Base-by-base conservation (phyloP, 768 basidiomycete genomes). In the Artomyces pyxidatus region DNA sequence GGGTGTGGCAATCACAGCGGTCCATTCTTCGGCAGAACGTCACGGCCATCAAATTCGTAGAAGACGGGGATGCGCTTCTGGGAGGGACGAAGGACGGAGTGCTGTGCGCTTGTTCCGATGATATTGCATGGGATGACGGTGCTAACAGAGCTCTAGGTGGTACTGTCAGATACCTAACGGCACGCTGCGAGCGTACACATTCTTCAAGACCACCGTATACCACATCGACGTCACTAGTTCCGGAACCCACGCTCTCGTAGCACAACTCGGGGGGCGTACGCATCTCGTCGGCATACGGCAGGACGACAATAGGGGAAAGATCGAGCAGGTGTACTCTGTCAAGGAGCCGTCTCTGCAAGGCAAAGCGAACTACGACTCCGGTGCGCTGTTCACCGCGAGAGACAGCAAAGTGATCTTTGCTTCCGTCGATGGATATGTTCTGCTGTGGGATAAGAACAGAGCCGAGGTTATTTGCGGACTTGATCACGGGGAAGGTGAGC, bases 61-160 rank as follows among this genome's bases (percentile, higher is more conserved):
- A 80, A 21, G 77, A 77, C 27, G 85, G 84, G 0, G 70, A 71
- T 30, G 80, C 77, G 42, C 65, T 86, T 39, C 65, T 86, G 21
- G 83, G 85, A 1, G 85, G 83, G 2, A 85, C 85, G 25, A 73
- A 71, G 46, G 83, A 86, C 56, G 84, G 84, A 10, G 78, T 80
- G 17, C 56, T 86, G 83, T 85, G 62, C 49, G 80, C 56, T 9
- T 25, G 29, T n/a, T 25, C 27, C 19, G 32, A 11, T 21, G 25
- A 17, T 3, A 11, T 23, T 8, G 14, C 19, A 10, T 22, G 10
- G 37, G 32, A 21, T 12, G 12, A 23, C 22, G 21, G 19, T 17
- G 26, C 47, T 23, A 54, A 11, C 28, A 29, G 23, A 32, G 27
- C 40, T 28, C 40, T 38, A 84, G 82, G 52, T 85, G 84, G 83